These are phyloP conservation scores for Hirsutella thompsonii DNA, from an alignment of 2,329 filamentous ascomycete species.

Conservation along the genomic window DNA sequence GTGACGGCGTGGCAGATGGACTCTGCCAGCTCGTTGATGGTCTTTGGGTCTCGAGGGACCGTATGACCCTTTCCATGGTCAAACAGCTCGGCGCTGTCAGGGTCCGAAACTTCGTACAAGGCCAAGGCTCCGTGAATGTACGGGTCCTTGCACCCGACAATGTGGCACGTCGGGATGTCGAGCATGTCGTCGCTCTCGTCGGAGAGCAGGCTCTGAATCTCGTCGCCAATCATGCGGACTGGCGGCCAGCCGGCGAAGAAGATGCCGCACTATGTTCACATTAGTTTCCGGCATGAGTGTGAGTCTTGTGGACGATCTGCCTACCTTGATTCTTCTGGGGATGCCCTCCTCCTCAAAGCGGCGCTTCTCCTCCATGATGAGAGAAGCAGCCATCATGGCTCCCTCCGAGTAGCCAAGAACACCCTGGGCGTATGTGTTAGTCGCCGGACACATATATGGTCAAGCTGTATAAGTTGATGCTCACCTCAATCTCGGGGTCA, in stretches of 20 bases:
- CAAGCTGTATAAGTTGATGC: no score
- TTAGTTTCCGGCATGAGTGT: no score
- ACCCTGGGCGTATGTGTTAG: constrained; percentile 16
- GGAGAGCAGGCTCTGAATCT: constrained; percentile 28
- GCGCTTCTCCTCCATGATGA: constrained; percentile 36
- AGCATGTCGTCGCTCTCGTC: constrained; percentile 36
- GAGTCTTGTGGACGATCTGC: constrained; percentile 5
- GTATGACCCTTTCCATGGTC: constrained; percentile 55
- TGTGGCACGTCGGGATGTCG: constrained; percentile 38
- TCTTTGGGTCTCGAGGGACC: constrained; percentile 38
- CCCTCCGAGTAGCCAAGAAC: constrained; percentile 52
- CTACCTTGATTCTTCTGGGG: constrained; percentile 22
- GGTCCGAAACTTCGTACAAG: constrained; percentile 48
- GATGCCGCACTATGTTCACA: constrained; percentile 24
- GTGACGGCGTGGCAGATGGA: no score
- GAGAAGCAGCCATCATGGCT: constrained; percentile 38
- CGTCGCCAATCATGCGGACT: constrained; percentile 23
- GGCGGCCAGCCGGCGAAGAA: constrained; percentile 44
- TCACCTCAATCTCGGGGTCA: constrained; percentile 17
- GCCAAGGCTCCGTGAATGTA: constrained; percentile 49
- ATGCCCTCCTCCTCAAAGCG: constrained; percentile 17
- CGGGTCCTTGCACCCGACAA: constrained; percentile 43
- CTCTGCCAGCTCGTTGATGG: constrained; percentile 28
- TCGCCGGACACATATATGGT: no score
- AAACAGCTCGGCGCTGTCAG: constrained; percentile 44